A percentile compares a stretch with the other conserved stretches of the same genome.
phyloP scores from a whole-genome alignment of 495 filamentous ascomycete genomes.

The Clohesyomyces aquaticus region DNA sequence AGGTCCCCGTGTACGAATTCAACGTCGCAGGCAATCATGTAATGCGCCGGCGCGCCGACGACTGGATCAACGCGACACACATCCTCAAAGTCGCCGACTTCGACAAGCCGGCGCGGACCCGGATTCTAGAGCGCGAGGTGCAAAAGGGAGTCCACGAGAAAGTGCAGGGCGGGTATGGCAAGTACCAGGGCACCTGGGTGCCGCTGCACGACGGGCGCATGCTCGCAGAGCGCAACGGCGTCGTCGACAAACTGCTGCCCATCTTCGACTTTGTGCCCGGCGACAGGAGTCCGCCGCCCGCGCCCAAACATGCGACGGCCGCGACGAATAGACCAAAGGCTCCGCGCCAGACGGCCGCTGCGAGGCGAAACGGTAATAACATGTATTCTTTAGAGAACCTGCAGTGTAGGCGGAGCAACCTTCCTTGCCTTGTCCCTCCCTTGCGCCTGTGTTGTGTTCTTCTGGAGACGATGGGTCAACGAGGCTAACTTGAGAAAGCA shows the following conservation, averaged over 20 bases:
- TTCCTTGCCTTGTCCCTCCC: too few species aligned
- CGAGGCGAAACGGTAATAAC: conserved; percentile 32
- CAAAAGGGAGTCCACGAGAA: conserved; percentile 97
- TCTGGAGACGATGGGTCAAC: too few species aligned
- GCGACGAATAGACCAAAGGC: conserved; percentile 69
- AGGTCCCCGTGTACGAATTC: conserved; percentile 91
- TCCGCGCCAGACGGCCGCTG: conserved; percentile 48
- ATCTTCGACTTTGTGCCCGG: conserved; percentile 91
- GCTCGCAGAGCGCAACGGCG: conserved; percentile 82
- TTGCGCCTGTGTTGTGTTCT: background rate
- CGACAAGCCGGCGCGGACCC: conserved; percentile 88
- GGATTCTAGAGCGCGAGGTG: conserved; percentile 94
- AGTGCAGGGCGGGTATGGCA: conserved; percentile 96
- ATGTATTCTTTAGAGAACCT: conserved; percentile 27
- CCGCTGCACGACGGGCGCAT: conserved; percentile 78
- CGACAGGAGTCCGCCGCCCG: conserved; percentile 84
- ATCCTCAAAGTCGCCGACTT: conserved; percentile 85
- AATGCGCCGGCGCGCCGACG: conserved; percentile 86
- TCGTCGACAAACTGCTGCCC: conserved; percentile 76
- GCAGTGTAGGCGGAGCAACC: conserved; percentile 29
- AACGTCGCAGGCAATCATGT: conserved; percentile 77
- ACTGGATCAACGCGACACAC: conserved; percentile 96
- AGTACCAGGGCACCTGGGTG: conserved; percentile 99
- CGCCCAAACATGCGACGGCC: conserved; percentile 83
- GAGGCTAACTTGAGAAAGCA: conserved; percentile 8